phyloP scores from a whole-genome alignment of 73 alveolate genomes.

The Stentor coeruleus region DNA sequence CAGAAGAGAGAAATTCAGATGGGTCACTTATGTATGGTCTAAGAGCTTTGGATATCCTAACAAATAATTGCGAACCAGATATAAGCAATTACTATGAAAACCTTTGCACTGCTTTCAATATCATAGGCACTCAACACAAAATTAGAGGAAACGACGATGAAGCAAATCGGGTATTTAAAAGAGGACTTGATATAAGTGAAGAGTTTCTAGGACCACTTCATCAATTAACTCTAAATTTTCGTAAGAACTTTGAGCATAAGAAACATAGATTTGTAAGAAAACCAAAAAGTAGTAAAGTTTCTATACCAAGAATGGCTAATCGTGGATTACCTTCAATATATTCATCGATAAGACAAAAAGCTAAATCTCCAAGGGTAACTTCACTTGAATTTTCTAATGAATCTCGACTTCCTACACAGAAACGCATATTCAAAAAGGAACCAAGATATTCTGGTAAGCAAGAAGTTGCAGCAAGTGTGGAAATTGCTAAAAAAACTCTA shows the following conservation, averaged over 20 bases:
- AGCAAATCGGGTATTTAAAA: background rate
- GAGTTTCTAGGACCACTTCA: background rate
- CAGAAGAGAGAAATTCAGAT: background rate
- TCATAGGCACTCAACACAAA: background rate
- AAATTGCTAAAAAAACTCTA: background rate
- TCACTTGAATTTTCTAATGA: background rate
- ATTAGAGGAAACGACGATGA: background rate
- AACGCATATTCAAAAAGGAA: no score
- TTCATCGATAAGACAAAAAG: background rate
- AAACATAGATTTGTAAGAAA: background rate
- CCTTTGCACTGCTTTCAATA: background rate
- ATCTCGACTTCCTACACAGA: background rate
- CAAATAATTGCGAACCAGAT: background rate
- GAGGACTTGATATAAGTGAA: background rate
- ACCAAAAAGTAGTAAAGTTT: background rate
- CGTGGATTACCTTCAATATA: background rate
- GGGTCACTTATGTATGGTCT: background rate
- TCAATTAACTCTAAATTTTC: background rate
- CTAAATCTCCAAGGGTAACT: background rate
- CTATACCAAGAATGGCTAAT: background rate
- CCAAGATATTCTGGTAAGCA: background rate
- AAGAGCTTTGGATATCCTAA: background rate
- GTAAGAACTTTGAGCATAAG: background rate
- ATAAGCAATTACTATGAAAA: background rate
- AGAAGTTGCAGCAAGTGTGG: background rate